phyloP scores from a whole-genome alignment of 2,329 filamentous ascomycete genomes.

The Aspergillaceae sp. region DNA sequence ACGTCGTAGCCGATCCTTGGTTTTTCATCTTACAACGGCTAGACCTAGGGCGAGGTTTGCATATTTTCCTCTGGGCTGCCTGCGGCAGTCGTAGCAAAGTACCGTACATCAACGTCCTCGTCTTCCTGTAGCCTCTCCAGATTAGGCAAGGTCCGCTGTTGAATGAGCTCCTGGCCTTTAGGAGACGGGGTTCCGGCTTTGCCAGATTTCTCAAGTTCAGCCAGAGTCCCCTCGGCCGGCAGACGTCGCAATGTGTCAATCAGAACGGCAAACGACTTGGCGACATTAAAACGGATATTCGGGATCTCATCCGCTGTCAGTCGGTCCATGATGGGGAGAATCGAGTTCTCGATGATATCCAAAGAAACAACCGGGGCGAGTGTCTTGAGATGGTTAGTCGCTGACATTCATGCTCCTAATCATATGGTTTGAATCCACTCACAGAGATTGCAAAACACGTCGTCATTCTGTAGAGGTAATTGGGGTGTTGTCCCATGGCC shows the following conservation, averaged over 20 bases:
- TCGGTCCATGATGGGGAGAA: conserved; percentile 92
- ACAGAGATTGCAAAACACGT: conserved; percentile 99
- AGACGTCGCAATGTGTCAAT: conserved; percentile 87
- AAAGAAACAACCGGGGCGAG: conserved; percentile 87
- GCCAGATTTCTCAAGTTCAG: conserved; percentile 73
- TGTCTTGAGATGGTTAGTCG: conserved; percentile 53
- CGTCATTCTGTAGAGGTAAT: conserved; percentile 99
- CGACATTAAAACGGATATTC: conserved; percentile 99
- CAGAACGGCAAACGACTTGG: conserved; percentile 88
- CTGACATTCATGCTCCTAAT: conserved; percentile 4
- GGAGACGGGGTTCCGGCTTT: conserved; percentile 51
- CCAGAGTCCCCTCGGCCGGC: conserved; percentile 78
- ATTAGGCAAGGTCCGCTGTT: conserved; percentile 77
- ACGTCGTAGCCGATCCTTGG: conserved; percentile 8
- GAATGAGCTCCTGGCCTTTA: conserved; percentile 69
- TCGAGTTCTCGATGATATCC: conserved; percentile 84
- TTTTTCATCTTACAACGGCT: conserved; percentile 5
- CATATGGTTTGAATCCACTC: conserved; percentile 35
- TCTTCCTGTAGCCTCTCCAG: conserved; percentile 94
- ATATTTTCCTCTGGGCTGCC: conserved; percentile 46
- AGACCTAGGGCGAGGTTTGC: conserved; percentile 43
- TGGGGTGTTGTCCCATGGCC: conserved; percentile 95
- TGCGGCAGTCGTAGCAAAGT: conserved; percentile 88
- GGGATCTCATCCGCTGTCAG: conserved; percentile 91
- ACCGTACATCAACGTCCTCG: conserved; percentile 94